A percentile compares a stretch with the other conserved stretches of the same genome.
phyloP scores from a whole-genome alignment of 2,329 filamentous ascomycete genomes.

The Colletotrichum magnum region DNA sequence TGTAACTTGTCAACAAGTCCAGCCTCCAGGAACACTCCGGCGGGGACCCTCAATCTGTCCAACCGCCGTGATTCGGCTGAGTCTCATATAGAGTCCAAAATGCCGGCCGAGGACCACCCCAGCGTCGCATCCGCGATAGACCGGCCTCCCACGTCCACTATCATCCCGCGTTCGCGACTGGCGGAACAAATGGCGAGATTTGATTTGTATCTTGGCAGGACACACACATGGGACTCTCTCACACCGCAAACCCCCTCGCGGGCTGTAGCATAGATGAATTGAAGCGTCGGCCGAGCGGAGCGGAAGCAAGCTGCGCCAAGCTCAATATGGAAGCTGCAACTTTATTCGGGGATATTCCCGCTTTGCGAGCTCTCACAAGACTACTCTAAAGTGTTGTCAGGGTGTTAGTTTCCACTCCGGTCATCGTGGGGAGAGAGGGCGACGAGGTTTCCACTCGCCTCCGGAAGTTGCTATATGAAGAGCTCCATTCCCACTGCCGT shows the following conservation, averaged over 20 bases:
- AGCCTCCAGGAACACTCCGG: conserved; percentile 2
- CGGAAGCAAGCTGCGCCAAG: conserved; percentile 4
- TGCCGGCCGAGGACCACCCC: neutral
- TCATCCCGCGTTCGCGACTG: conserved; percentile 21
- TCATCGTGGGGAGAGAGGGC: neutral
- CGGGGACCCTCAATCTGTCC: neutral
- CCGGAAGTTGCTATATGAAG: neutral
- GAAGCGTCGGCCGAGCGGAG: conserved; percentile 36
- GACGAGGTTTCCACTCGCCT: neutral
- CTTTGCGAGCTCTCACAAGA: neutral
- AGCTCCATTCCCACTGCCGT: neutral
- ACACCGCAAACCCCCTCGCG: too few species aligned
- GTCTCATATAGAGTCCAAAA: conserved; percentile 31
- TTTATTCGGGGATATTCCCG: neutral
- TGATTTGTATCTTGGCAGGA: conserved; percentile 22
- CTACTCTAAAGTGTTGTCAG: neutral
- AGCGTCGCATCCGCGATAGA: conserved; percentile 16
- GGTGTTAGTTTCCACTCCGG: neutral
- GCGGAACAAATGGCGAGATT: conserved; percentile 29
- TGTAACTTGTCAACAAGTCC: too few species aligned
- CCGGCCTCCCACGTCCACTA: too few species aligned
- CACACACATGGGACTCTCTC: neutral
- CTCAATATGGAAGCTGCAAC: conserved; percentile 4
- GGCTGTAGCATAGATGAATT: neutral
- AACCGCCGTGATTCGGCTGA: neutral